Percentiles rank a stretch among this genome's conserved stretches.
Conservation (phyloP, 495 filamentous ascomycete species). For the Ramalina peruviana region DNA sequence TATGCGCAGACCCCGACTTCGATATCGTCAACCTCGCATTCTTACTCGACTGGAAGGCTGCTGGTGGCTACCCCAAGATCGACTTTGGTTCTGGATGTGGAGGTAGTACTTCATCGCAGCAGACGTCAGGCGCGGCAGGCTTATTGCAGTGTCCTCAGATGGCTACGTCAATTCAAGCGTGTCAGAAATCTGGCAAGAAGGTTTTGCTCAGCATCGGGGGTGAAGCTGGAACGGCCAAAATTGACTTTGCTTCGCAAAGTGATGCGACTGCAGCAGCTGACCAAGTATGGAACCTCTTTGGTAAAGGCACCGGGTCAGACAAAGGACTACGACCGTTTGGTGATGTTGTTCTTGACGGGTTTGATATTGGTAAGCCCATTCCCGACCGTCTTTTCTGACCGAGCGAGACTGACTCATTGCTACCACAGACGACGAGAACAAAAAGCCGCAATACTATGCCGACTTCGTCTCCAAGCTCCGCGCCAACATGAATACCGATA, state of each 20-base stretch:
- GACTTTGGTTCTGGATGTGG: constrained; percentile 18
- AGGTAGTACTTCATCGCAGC: constrained; percentile 10
- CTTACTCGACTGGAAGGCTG: constrained; percentile 27
- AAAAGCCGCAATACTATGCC: constrained; percentile 25
- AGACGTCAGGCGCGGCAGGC: constrained; percentile 13
- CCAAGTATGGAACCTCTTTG: constrained; percentile 41
- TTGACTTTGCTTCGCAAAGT: constrained; percentile 24
- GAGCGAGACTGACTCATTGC: not conserved
- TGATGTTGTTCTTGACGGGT: constrained; percentile 38
- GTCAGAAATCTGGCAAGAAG: constrained; percentile 35
- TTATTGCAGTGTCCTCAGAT: constrained; percentile 30
- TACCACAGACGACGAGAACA: constrained; percentile 18
- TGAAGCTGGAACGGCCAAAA: constrained; percentile 18
- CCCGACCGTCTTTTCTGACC: not conserved
- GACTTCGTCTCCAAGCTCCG: constrained; percentile 34
- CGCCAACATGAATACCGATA: constrained; percentile 28
- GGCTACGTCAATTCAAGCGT: constrained; percentile 31
- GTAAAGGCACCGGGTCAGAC: constrained; percentile 23
- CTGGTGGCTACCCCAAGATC: constrained; percentile 18
- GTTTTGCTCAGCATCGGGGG: constrained; percentile 39
- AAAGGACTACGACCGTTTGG: constrained; percentile 36
- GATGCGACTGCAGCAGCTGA: constrained; percentile 33
- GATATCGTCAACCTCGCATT: constrained; percentile 41
- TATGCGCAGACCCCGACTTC: constrained; percentile 23
- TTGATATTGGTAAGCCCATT: constrained; percentile 38